These are phyloP conservation scores for Phytopythium aichiense DNA, from an alignment of 352 stramenopile genomes.

Conservation along the genomic window DNA sequence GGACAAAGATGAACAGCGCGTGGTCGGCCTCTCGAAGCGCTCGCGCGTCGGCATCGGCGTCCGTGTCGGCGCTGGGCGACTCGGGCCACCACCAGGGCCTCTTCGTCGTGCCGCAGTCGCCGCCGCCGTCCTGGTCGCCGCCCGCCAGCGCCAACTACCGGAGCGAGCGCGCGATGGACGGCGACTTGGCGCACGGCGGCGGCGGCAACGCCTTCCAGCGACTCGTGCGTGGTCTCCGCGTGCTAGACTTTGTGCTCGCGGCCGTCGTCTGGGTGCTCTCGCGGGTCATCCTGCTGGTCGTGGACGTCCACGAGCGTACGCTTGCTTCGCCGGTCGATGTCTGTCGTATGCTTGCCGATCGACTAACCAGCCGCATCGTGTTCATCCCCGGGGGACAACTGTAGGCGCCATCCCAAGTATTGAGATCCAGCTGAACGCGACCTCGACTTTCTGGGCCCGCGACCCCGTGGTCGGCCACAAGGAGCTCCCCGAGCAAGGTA, in stretches of 20 bases:
- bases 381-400: not conserved
- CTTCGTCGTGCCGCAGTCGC: slow-evolving; percentile 7
- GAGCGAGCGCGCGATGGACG: not conserved
- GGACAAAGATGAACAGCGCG: not conserved
- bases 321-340: not conserved
- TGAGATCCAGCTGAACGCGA: slow-evolving; percentile 43
- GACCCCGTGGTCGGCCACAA: slow-evolving; percentile 58
- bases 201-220: slow-evolving; percentile 11
- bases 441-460: slow-evolving; percentile 39
- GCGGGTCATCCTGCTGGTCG: slow-evolving; percentile 30
- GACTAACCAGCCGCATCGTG: not conserved
- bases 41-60: not conserved
- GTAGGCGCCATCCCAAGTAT: slow-evolving; percentile 52
- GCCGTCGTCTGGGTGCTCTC: slow-evolving; percentile 32
- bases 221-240: slow-evolving; percentile 19
- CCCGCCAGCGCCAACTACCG: slow-evolving; percentile 7
- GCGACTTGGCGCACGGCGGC: not conserved
- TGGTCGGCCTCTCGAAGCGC: not conserved
- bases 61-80: slow-evolving; percentile 1
- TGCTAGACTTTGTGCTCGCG: slow-evolving; percentile 29
- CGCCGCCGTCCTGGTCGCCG: slow-evolving; percentile 9
- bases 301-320: slow-evolving; percentile 35
- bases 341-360: not conserved
- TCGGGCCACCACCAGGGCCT: not conserved
- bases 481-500: slow-evolving; percentile 46